Evolutionary conservation across 1,284 basidiomycete genomes (phyloP), one percentile per base, ranked within the genome.

Genomic region (Boletus semigastroideus): DNA sequence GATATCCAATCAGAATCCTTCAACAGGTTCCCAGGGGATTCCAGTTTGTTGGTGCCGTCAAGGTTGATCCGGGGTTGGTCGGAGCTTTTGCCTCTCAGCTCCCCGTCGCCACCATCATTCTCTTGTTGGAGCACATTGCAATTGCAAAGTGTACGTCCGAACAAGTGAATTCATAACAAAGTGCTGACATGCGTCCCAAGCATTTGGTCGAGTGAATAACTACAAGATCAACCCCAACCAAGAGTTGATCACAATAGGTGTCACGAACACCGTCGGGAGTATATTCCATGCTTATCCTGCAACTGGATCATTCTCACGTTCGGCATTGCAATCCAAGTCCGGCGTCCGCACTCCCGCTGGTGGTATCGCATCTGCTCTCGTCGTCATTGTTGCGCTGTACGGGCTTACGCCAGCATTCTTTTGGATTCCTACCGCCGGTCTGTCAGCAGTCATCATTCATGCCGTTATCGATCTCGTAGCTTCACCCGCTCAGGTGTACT

Each of bases 221-320:
- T 99, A 99, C 80, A 98, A 94, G 72, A 98, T 99, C 71, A 87
- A 98, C 66, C 94, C 96, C 14, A 95, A 94, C 74, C 96, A 98
- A 72, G 96, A 98, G 71, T 81, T 98, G 47, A 90, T 98, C 62
- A 95, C 97, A 38, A 98, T 99, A 59, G 96, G 97, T 39, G 94
- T 98, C n/a, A 87, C 93, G 11, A 96, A 95, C 68, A 87, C 87
- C 1, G 66, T 94, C 56, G 92, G 93, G 13, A 87, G 89, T 9
- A 76, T 87, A 59, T 97, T 98, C 70, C 82, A 84, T 52, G 96
- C 93, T 2, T 99, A 98, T 71, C 94, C 96, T 8, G 93, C 95
- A 0, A 99, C 97, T 8, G 97, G 96, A 14, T 98, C 95, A 0
- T 99, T 99, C 81, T 98, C 94, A 37, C 92, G 96, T 36, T 93